Evolutionary conservation across 73 alveolate genomes (phyloP).

Genomic region (Tetrahymena thermophila): DNA sequence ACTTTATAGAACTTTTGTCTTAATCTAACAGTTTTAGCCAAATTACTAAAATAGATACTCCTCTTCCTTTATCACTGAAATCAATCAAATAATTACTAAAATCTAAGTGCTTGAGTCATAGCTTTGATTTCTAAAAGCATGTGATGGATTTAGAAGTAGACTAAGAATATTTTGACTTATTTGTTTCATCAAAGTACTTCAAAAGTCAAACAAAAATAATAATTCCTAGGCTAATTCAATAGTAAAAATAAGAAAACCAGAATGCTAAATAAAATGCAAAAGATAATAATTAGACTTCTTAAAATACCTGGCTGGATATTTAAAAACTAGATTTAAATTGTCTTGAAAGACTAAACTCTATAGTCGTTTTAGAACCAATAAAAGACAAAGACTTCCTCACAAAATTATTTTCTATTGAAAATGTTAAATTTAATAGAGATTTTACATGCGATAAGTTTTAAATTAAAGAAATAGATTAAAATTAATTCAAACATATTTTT

Average conservation of each 20-base stretch:
- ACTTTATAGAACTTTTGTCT: not conserved
- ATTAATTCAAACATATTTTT: not conserved
- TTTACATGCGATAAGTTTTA: not conserved
- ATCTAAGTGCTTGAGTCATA: not conserved
- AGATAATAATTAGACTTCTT: not conserved
- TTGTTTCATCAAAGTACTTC: not conserved
- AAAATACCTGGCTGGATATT: not conserved
- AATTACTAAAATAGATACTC: not conserved
- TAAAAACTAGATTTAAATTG: not conserved
- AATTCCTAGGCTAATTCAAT: not conserved
- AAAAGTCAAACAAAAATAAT: not conserved
- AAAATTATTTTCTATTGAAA: not conserved
- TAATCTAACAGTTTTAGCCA: not conserved
- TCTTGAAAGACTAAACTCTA: not conserved
- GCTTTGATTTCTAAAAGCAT: not conserved
- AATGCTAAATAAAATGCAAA: not conserved
- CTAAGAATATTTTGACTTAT: not conserved
- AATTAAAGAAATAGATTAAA: not conserved
- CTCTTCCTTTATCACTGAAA: not conserved
- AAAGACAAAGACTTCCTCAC: not conserved
- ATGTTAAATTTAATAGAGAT: not conserved
- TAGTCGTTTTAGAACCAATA: not conserved
- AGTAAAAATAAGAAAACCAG: not conserved
- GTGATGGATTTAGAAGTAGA: not conserved
- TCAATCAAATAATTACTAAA: not conserved